These are phyloP conservation scores for Parasitella parasitica DNA, from an alignment of 371 early-diverging fungal genomes.

Conservation along the genomic window DNA sequence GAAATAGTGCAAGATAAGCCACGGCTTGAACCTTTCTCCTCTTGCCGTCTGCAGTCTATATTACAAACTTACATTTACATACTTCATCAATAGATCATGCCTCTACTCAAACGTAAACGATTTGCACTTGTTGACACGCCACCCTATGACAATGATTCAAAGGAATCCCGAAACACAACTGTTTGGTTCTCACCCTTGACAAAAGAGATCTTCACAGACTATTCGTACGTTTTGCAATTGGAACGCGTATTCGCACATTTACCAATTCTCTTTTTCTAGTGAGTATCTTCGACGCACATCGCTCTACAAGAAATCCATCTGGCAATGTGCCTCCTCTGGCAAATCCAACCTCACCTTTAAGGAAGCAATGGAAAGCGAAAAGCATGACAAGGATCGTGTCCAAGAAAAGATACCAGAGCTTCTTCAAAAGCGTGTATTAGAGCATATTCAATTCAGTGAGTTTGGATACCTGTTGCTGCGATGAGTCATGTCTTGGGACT, in stretches of 20 bases:
- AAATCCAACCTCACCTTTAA: conserved; percentile 74
- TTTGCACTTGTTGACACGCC: conserved; percentile 45
- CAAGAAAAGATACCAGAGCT: conserved; percentile 66
- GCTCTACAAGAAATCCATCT: conserved; percentile 71
- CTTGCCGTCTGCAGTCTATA: neutral
- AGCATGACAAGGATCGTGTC: conserved; percentile 52
- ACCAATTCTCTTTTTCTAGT: conserved; percentile 43
- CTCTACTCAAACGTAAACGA: conserved; percentile 58
- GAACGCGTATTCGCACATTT: neutral
- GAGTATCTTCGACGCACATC: conserved; percentile 69
- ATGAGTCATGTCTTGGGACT: neutral
- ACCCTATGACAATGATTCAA: conserved; percentile 37
- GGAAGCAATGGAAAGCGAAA: conserved; percentile 79
- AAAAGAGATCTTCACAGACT: conserved; percentile 80
- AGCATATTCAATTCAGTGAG: conserved; percentile 73
- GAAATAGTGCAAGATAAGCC: conserved; percentile 4
- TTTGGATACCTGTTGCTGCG: neutral
- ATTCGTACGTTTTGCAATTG: conserved; percentile 61
- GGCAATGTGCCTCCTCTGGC: conserved; percentile 82
- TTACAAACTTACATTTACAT: neutral
- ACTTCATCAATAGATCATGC: conserved; percentile 37
- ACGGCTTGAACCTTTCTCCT: too few relatives aligned
- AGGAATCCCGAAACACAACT: conserved; percentile 49
- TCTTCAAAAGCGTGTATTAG: conserved; percentile 63
- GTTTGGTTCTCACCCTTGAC: conserved; percentile 81